A percentile compares a stretch with the other conserved stretches of the same genome.
Conservation (phyloP, 2,329 filamentous ascomycete species). For the Diaporthe humulicola region DNA sequence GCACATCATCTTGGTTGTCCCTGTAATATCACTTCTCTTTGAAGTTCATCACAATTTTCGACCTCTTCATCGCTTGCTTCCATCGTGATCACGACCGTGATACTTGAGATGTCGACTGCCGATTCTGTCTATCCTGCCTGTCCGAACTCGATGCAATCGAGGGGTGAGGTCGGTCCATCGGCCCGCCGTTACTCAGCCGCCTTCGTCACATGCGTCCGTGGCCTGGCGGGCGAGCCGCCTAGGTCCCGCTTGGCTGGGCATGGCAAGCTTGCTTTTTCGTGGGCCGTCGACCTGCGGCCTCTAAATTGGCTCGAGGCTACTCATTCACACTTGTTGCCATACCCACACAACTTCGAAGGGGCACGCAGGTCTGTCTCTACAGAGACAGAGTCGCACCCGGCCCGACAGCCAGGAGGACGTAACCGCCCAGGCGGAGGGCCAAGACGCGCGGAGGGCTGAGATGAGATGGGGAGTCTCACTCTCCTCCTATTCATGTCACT, state of each 20-base stretch:
- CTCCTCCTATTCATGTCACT: not conserved
- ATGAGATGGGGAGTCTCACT: not conserved
- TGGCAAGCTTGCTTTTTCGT: not conserved
- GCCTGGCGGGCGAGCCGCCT: not conserved
- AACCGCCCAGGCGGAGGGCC: not conserved
- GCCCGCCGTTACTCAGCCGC: constrained; percentile 1
- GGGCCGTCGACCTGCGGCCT: not conserved
- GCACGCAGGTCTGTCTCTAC: not conserved
- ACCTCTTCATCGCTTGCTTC: no score
- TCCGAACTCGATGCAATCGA: not conserved
- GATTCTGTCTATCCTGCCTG: not conserved
- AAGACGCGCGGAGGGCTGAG: not conserved
- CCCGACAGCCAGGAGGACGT: not conserved
- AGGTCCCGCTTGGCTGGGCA: not conserved
- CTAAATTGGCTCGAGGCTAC: not conserved
- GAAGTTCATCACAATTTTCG: constrained; percentile 17
- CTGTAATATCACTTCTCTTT: constrained; percentile 30
- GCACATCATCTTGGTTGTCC: constrained; percentile 6
- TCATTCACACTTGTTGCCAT: not conserved
- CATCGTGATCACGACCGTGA: not conserved
- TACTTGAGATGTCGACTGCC: not conserved
- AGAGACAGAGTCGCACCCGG: not conserved
- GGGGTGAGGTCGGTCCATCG: not conserved
- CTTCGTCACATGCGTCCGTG: constrained; percentile 9
- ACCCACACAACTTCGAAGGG: not conserved